Evolutionary conservation across 108 stramenopile genomes (phyloP), one percentile per base, ranked within the genome.

Genomic region (Fragilariopsis cylindrus): DNA sequence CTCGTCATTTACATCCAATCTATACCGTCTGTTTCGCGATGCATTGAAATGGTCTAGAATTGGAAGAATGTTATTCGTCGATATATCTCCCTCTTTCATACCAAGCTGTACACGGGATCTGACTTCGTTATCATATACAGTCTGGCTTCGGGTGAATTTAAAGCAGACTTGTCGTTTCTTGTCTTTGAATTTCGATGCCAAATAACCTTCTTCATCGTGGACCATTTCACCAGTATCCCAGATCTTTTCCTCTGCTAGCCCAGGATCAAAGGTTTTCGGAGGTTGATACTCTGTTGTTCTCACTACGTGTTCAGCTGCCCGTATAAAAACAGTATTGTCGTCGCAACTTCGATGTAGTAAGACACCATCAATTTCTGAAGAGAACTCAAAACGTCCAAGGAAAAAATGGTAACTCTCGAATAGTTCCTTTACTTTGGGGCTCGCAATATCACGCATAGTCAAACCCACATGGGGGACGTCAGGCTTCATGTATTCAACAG

Each of bases 101-200:
- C 75, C 67, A 21, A 88, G 55, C 40, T 82, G 71, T 16, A 68
- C 50, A 5, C 91, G 82, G 43, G 84, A 85, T 53, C 74, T 49
- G 12, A 81, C 73, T 74, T 93, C 92, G 52, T 83, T 85, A 19
- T 86, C 72, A 58, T 79, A 93, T 5, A 63, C 76, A 18, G 55
- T 72, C 54, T 73, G 47, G 60, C 66, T 81, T 49, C 77, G 72
- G 71, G 89, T 93, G 49, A 93, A 82, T 50, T 90, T 89, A 67
- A 93, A 78, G 52, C 71, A 84, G 21, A 93, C 87, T 11, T 41
- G 54, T n/a, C 77, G 42, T 60, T 70, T 81, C 41, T 50, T 60
- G 21, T 69, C 75, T 19, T 62, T 60, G 47, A 87, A 87, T 42
- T 78, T 73, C 3, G 76, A 63, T 7, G 65, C 75, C 7, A 74